Evolutionary conservation across 2,329 filamentous ascomycete genomes (phyloP).

Genomic region (Chaetomium sp.): DNA sequence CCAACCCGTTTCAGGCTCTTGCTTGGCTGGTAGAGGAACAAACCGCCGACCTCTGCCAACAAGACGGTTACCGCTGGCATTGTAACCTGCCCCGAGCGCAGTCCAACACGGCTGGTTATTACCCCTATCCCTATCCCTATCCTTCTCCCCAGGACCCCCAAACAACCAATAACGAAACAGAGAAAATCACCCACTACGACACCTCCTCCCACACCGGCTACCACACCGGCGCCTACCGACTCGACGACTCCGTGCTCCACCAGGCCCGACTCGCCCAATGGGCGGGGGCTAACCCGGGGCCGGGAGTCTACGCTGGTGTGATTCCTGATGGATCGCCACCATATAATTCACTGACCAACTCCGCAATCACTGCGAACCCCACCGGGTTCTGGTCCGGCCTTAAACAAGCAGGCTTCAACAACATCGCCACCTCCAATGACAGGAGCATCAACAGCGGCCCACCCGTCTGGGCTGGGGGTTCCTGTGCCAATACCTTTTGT

Average conservation of each 20-base stretch:
- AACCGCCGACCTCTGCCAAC: neutral
- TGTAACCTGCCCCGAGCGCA: neutral
- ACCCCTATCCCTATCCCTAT: neutral
- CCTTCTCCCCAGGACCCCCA: neutral
- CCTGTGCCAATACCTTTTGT: too few species aligned
- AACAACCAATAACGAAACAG: neutral
- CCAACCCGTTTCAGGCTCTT: neutral
- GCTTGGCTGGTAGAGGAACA: constrained; percentile 11
- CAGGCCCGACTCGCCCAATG: constrained; percentile 2
- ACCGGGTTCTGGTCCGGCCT: too few species aligned
- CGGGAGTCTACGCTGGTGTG: too few species aligned
- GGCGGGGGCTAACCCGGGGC: neutral
- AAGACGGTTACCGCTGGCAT: neutral
- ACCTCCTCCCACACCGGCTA: constrained; percentile 1
- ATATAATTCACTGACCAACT: too few species aligned
- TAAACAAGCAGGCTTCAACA: too few species aligned
- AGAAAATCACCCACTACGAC: neutral
- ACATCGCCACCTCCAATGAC: too few species aligned
- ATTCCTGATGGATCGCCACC: too few species aligned
- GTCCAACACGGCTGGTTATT: too few species aligned
- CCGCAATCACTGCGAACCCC: too few species aligned
- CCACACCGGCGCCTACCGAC: neutral
- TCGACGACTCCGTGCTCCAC: neutral
- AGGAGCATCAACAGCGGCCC: too few species aligned
- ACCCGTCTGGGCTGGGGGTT: too few species aligned